Evolutionary conservation across 1,139 yeast genomes (phyloP).

Genomic region (Zygoascus sp.): DNA sequence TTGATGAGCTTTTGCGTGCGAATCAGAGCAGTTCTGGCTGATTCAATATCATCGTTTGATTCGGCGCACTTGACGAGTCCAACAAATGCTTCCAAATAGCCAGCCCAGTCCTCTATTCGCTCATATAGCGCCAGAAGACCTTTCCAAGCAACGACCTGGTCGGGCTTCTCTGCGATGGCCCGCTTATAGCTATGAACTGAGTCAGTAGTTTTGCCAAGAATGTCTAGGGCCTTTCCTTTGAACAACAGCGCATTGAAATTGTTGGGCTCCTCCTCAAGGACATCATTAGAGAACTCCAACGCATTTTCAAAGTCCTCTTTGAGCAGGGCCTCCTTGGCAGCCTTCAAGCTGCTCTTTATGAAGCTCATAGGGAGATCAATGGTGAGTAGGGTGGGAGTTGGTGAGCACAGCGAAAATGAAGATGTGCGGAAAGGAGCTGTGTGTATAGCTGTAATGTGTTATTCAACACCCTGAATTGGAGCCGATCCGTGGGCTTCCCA

Average conservation of each 20-base stretch:
- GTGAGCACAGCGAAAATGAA: not conserved
- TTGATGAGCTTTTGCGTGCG: constrained; percentile 19
- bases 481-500: too few relatives aligned
- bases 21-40: constrained; percentile 25
- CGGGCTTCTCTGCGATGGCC: constrained; percentile 56
- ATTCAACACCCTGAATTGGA: too few relatives aligned
- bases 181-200: constrained; percentile 49
- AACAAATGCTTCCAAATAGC: constrained; percentile 36
- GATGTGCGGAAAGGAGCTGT: not conserved
- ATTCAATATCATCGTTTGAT: constrained; percentile 26
- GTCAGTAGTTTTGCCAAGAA: constrained; percentile 38
- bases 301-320: constrained; percentile 45
- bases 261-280: constrained; percentile 42
- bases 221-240: constrained; percentile 54
- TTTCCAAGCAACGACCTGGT: constrained; percentile 70
- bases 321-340: constrained; percentile 44
- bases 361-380: constrained; percentile 8
- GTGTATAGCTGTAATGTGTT: too few relatives aligned
- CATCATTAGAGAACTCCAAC: constrained; percentile 24
- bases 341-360: constrained; percentile 23
- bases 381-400: not conserved
- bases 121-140: constrained; percentile 60
- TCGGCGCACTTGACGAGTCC: constrained; percentile 27
- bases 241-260: constrained; percentile 55
- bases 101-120: constrained; percentile 41